Evolutionary conservation across 768 basidiomycete species (phyloP), one percentile per base, ranked within the genome.

Genomic region (Cystofilobasidium bisporidii): DNA sequence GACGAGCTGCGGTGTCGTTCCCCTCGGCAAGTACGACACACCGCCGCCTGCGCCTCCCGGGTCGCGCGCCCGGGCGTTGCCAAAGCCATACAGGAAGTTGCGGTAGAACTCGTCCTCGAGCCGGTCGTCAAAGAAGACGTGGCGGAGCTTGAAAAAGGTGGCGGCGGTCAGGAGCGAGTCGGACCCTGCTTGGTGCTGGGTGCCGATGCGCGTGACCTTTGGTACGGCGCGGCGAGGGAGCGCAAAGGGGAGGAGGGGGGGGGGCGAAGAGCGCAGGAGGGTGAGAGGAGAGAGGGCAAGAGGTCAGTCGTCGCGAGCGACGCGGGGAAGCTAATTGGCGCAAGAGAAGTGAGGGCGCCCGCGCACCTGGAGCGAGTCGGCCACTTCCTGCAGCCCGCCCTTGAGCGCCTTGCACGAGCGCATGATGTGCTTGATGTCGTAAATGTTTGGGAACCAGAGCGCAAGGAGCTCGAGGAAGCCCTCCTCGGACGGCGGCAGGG

Each of bases 401-500:
- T 92, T 89, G 71, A 87, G 82, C 45, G 81, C 82, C 77, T 92
- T 92, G 67, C 85, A 87, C 83, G 84, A 72, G 65, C 90, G 86
- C 85, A 94, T 91, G 78, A 99, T 84, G 78, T 87, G 91, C 78
- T 97, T 99, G 82, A 98, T 91, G 78, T 99, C 96, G 77, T 96
- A 98, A 55, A 96, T 86, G 53, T 85, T 86, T 0, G 94, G 94
- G 78, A 99, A 98, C 94, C 96, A 98, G 71, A 84, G 86, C 68
- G 80, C 82, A 36, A 98, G 81, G 56, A 87, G 83, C 56, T 88
- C 84, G 76, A 97, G 96, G 80, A 98, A 98, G 8, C 83, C 82
- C 70, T 88, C 87, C 79, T 99, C 96, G 30, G 85, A 85, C 24
- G 86, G 85, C 12, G 96, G 96, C 68, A 98, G 79, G 55, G 91